Evolutionary conservation across 2,329 filamentous ascomycete species (phyloP).

Genomic region (Albifimbria verrucaria): DNA sequence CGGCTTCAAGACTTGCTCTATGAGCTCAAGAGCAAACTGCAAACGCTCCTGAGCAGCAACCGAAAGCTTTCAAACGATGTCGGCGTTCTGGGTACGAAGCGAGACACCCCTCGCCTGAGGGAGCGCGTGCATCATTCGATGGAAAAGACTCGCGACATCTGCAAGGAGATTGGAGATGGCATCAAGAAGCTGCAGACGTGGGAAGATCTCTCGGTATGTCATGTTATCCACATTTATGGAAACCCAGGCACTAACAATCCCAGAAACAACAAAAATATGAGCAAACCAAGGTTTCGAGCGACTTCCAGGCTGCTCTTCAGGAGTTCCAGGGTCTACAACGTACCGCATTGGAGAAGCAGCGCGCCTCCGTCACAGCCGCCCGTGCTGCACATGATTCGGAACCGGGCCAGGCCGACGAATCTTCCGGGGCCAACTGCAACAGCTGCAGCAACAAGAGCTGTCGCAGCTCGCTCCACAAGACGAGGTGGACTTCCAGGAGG

Average conservation of each 20-base stretch:
- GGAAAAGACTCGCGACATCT: slow-evolving; percentile 80
- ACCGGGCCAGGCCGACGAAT: slow-evolving; percentile 28
- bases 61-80: slow-evolving; percentile 82
- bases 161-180: slow-evolving; percentile 89
- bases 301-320: slow-evolving; percentile 83
- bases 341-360: slow-evolving; percentile 86
- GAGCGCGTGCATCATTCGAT: slow-evolving; percentile 86
- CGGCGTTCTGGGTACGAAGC: slow-evolving; percentile 79
- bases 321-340: slow-evolving; percentile 94
- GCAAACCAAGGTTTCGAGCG: slow-evolving; percentile 88
- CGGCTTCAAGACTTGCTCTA: slow-evolving; percentile 81
- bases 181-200: slow-evolving; percentile 87
- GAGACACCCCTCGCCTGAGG: slow-evolving; percentile 85
- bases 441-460: slow-evolving; percentile 67
- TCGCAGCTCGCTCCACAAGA: slow-evolving; percentile 82
- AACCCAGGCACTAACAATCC: slow-evolving; percentile 8
- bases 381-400: slow-evolving; percentile 72
- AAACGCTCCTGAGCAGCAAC: slow-evolving; percentile 84
- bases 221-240: not conserved
- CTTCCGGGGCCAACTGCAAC: slow-evolving; percentile 42
- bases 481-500: slow-evolving; percentile 97
- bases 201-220: slow-evolving; percentile 75
- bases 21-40: slow-evolving; percentile 82
- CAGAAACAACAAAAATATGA: slow-evolving; percentile 95
- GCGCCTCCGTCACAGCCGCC: slow-evolving; percentile 78